Percentiles rank a stretch among this genome's conserved stretches.
Conservation (phyloP, 257 asterid genomes). For the Fraxinus quadrangulata region DNA sequence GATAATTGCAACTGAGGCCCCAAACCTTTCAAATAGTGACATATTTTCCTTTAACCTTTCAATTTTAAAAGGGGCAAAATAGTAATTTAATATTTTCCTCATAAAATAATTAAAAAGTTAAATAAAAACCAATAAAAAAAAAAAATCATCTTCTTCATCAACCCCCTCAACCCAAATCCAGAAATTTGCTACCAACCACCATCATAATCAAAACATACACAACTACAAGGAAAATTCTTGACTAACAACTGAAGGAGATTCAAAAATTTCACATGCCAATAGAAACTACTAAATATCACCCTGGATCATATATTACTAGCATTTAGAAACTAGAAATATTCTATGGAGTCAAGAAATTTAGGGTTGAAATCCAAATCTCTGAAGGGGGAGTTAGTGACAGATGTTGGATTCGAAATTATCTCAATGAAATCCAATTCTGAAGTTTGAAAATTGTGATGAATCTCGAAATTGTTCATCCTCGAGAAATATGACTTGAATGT, state of each 20-base stretch:
- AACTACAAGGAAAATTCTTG: neutral
- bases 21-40: too few relatives aligned
- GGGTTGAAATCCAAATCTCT: constrained; percentile 36
- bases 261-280: neutral
- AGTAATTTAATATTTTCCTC: too few relatives aligned
- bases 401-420: constrained; percentile 33
- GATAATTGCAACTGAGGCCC: too few relatives aligned
- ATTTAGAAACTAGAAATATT: constrained; percentile 22
- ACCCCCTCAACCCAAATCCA: too few relatives aligned
- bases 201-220: neutral
- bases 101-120: too few relatives aligned
- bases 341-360: constrained; percentile 23
- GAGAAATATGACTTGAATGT: constrained; percentile 28
- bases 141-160: too few relatives aligned
- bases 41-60: too few relatives aligned
- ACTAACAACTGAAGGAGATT: neutral
- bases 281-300: neutral
- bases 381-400: constrained; percentile 34
- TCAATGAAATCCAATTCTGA: constrained; percentile 38
- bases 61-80: too few relatives aligned
- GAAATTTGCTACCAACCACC: too few relatives aligned
- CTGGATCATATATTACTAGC: neutral
- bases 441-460: constrained; percentile 24
- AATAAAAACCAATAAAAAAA: too few relatives aligned
- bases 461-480: constrained; percentile 17